Percentiles rank a stretch among this genome's conserved stretches.
phyloP scores from a whole-genome alignment of 257 asterid species.

The Cruciata laevipes region DNA sequence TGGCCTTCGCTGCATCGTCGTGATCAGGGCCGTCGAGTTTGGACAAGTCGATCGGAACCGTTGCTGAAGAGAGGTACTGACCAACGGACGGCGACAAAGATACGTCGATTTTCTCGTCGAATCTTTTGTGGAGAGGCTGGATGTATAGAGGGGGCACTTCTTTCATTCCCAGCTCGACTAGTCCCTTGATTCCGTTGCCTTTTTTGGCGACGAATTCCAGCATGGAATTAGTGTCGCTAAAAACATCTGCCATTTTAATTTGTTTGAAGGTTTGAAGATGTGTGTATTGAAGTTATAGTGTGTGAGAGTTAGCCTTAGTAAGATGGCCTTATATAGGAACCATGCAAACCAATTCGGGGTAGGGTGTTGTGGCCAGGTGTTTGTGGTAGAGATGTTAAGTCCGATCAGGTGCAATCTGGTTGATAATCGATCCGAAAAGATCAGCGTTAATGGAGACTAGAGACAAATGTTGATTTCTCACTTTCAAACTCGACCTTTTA shows the following conservation, averaged over 20 bases:
- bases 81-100: not conserved
- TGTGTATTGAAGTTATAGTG: not conserved
- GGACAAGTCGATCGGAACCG: conserved; percentile 11
- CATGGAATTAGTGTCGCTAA: conserved; percentile 17
- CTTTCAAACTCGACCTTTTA: too few relatives aligned
- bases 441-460: too few relatives aligned
- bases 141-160: conserved; percentile 18
- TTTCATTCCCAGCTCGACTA: conserved; percentile 20
- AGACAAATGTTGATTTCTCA: too few relatives aligned
- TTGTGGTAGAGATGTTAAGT: too few relatives aligned
- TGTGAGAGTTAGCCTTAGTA: not conserved
- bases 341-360: not conserved
- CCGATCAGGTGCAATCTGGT: too few relatives aligned
- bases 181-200: conserved; percentile 30
- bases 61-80: not conserved
- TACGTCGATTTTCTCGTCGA: not conserved
- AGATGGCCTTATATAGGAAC: not conserved
- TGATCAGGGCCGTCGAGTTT: conserved; percentile 11
- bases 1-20: not conserved
- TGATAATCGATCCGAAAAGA: too few relatives aligned
- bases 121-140: conserved; percentile 25
- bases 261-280: not conserved
- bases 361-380: too few relatives aligned
- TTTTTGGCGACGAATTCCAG: conserved; percentile 24
- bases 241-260: conserved; percentile 22